Conservation (phyloP, 306 rosid species). For the barrel medic (Medicago truncatula) region MtrunA17r5.0-ANR NC_053042.1:19244001-19244500, state of each 20-base stretch:
- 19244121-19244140: conserved; percentile 20
- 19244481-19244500: conserved; percentile 56
- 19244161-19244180: conserved; percentile 10
- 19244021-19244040: conserved; percentile 22
- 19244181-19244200: conserved; percentile 16
- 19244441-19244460: conserved; percentile 29
- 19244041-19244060: conserved; percentile 30
- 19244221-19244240: conserved; percentile 16
- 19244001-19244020: conserved; percentile 16
- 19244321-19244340: too few relatives aligned
- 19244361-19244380: conserved; percentile 26
- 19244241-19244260: conserved; percentile 25
- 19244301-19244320: too few relatives aligned
- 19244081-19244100: conserved; percentile 22
- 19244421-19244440: conserved; percentile 25
- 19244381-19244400: conserved; percentile 24
- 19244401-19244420: conserved; percentile 28
- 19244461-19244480: conserved; percentile 24
- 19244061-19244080: conserved; percentile 12
- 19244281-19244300: too few relatives aligned
- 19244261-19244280: not conserved
- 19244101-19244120: conserved; percentile 8
- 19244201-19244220: not conserved
- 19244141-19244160: conserved; percentile 17
- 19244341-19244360: conserved; percentile 17